Evolutionary conservation across 345 rosid species (phyloP).

Genomic region (Viola odorata): DNA sequence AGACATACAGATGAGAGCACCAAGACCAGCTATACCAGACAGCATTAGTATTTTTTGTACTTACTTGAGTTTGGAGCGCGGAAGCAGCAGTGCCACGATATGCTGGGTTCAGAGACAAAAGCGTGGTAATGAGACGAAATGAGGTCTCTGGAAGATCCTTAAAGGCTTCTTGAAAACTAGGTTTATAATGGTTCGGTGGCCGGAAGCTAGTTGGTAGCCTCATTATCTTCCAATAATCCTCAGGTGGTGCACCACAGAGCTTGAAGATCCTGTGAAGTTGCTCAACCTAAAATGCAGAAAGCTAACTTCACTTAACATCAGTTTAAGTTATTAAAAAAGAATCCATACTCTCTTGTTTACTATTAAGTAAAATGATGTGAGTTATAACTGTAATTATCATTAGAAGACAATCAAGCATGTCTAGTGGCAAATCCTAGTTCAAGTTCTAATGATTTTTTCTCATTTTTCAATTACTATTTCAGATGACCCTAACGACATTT

Average conservation of each 20-base stretch:
- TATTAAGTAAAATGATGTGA: no score
- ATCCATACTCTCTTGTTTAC: no score
- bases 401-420: no score
- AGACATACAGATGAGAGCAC: neutral
- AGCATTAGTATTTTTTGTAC: no score
- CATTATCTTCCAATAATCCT: conserved; percentile 76
- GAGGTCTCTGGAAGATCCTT: conserved; percentile 56
- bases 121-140: conserved; percentile 42
- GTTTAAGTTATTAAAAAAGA: no score
- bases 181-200: conserved; percentile 63
- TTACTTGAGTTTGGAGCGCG: conserved; percentile 62
- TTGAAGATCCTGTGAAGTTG: conserved; percentile 87
- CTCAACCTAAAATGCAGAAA: conserved; percentile 53
- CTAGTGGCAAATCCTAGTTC: no score
- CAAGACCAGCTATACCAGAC: neutral
- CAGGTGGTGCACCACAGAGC: conserved; percentile 77
- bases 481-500: no score
- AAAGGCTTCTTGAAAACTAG: conserved; percentile 59
- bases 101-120: conserved; percentile 64
- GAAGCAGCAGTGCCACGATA: conserved; percentile 67
- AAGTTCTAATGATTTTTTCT: no score
- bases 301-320: conserved; percentile 9
- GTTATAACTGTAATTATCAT: no score
- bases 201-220: conserved; percentile 62
- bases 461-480: no score